Percentiles rank a stretch among this genome's conserved stretches.
phyloP scores from a whole-genome alignment of 179 eudicot genomes.

The Amaranthus tricolor region DNA sequence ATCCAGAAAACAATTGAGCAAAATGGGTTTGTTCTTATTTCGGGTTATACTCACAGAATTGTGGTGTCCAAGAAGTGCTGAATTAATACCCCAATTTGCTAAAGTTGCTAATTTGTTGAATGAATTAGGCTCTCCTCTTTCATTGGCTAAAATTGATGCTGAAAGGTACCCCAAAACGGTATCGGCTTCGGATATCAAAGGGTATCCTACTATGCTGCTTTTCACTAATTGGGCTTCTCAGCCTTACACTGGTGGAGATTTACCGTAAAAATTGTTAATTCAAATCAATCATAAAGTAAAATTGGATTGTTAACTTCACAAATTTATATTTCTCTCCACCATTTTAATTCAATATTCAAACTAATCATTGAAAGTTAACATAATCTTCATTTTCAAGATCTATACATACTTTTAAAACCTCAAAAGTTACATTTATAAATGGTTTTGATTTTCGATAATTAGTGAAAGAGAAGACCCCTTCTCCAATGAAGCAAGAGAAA shows the following conservation, averaged over 20 bases:
- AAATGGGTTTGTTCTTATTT: constrained; percentile 57
- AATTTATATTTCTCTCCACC: too few relatives aligned
- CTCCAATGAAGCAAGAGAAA: too few relatives aligned
- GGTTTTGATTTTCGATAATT: too few relatives aligned
- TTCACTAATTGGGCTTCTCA: constrained; percentile 75
- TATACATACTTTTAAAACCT: too few relatives aligned
- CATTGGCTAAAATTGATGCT: constrained; percentile 77
- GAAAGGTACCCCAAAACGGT: constrained; percentile 74
- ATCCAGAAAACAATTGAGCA: constrained; percentile 45
- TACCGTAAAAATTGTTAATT: constrained; percentile 64
- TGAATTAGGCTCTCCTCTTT: constrained; percentile 47
- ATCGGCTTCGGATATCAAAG: constrained; percentile 62
- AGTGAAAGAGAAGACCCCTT: too few relatives aligned
- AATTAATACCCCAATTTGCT: constrained; percentile 88
- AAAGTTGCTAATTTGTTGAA: constrained; percentile 67
- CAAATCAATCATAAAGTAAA: too few relatives aligned
- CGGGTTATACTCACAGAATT: constrained; percentile 99
- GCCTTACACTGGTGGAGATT: constrained; percentile 76
- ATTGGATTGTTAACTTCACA: too few relatives aligned
- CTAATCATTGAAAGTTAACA: too few relatives aligned
- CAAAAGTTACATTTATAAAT: too few relatives aligned
- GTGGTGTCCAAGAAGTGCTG: constrained; percentile 91
- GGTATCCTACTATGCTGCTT: constrained; percentile 77
- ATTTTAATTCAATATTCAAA: too few relatives aligned
- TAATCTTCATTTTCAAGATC: too few relatives aligned